phyloP scores from a whole-genome alignment of 2,329 filamentous ascomycete species.

The Aspergillus sp. region DNA sequence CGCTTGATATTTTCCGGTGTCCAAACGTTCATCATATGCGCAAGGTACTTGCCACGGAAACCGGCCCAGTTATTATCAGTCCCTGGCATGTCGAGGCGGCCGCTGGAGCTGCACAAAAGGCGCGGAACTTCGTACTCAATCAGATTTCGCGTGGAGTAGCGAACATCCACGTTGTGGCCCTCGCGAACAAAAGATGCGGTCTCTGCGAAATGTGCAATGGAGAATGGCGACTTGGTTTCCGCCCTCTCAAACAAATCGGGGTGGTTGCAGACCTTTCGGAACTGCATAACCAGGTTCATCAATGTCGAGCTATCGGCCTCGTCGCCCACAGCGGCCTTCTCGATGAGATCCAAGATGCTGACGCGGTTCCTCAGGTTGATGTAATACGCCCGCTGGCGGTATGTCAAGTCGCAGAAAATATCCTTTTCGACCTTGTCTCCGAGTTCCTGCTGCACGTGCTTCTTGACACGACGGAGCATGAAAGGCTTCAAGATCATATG shows the following conservation, averaged over 20 bases:
- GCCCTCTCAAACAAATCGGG: conserved; percentile 94
- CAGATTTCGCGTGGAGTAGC: conserved; percentile 76
- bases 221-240: conserved; percentile 78
- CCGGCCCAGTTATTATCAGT: conserved; percentile 65
- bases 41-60: conserved; percentile 67
- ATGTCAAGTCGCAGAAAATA: conserved; percentile 92
- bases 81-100: conserved; percentile 64
- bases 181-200: conserved; percentile 92
- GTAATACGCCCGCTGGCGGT: conserved; percentile 90
- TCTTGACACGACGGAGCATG: conserved; percentile 99
- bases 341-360: conserved; percentile 95
- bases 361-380: conserved; percentile 89
- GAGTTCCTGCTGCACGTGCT: conserved; percentile 97
- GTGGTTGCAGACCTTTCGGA: conserved; percentile 98
- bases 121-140: conserved; percentile 79
- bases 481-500: conserved; percentile 99
- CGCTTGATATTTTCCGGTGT: conserved; percentile 65
- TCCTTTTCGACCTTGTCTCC: conserved; percentile 98
- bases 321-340: conserved; percentile 89
- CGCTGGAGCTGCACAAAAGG: conserved; percentile 71
- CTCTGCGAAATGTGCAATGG: conserved; percentile 80
- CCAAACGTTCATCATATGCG: conserved; percentile 85
- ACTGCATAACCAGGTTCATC: conserved; percentile 99
- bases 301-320: conserved; percentile 90
- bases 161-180: conserved; percentile 66